Evolutionary conservation across 192 early-diverging fungal species (phyloP), one percentile per base, ranked within the genome.

Genomic region (Ambispora gerdemannii): DNA sequence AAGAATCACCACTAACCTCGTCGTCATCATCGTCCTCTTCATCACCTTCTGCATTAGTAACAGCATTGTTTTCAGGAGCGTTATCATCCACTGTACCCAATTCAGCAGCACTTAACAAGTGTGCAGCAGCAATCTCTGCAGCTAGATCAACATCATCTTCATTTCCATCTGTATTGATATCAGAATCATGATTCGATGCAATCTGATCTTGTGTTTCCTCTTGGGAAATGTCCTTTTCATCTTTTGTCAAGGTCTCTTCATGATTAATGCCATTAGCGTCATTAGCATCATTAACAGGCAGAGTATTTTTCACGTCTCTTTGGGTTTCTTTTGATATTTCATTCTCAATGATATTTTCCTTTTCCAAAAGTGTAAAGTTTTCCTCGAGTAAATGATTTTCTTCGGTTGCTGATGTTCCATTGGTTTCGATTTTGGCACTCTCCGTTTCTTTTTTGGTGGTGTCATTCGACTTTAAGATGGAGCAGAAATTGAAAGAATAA

Each of bases 11-110:
- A n/a, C n/a, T n/a, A n/a, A n/a, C n/a, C n/a, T n/a, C n/a, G n/a
- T 68, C 61, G 22, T 72, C 73, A n/a, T 25, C 60, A 1, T 59
- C 75, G 56, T 74, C 50, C 73, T 69, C 32, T 64, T 78, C 34
- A 61, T 73, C 67, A 0, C 64, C 60, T 20, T 74, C 60, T 4
- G 70, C 65, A 20, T 63, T 66, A 24, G 24, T 19, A 50, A 50
- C 63, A 50, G n/a, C n/a, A n/a, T n/a, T n/a, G n/a, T n/a, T n/a
- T n/a, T 65, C 63, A 0, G 63, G 50, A 33, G 22, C 22, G n/a
- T 73, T 67, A 55, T 52, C 72, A 32, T 72, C 60, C 32, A 59
- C 33, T 50, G 59, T 34, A 68, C 61, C 52, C 11, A 11, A 56
- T 36, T 64, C 20, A 8, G 27, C n/a, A n/a, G n/a, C n/a, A n/a